Base-by-base conservation (phyloP, 805 yeast genomes). In the Yarrowia hollandica region DNA sequence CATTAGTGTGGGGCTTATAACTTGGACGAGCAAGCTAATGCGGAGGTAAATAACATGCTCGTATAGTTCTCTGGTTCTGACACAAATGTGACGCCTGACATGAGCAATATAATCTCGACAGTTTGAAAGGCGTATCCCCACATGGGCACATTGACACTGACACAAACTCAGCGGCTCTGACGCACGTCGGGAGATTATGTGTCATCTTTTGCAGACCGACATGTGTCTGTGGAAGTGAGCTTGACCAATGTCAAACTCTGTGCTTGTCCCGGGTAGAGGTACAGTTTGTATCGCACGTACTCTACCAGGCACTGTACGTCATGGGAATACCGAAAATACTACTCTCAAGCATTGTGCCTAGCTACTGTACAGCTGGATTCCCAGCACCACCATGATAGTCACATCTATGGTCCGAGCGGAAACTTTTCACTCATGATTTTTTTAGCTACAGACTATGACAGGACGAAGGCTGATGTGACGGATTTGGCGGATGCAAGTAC, bases 121-220 rank as follows among this genome's bases (percentile, higher is more conserved):
- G n/a, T n/a, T n/a, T n/a, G n/a, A n/a, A n/a, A n/a, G n/a, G n/a
- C 35, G 52, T 42, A 44, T 44, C 52, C 52, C 52, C 52, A 30
- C 52, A 41, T 16, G 10, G 21, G 2, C 48, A 5, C 12, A 15
- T n/a, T 18, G 22, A 18, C 23, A 19, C n/a, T 25, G 2, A 26
- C 48, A 12, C 52, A 44, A 28, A 35, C 52, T 44, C 23, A 4
- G 12, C 50, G 34, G 34, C 46, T 42, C 14, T 12, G 34, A 26
- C 23, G 50, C 50, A 42, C 50, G 50, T 42, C 34, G 34, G 18
- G 16, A 25, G 48, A 41, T 25, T 25, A 21, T 25, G 48, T 25
- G 22, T 6, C 12, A 28, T 11, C 21, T 23, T 3, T 26, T 41
- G 33, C 33, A 41, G 30, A 26, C 11, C 34, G 34, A 30, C 34